phyloP scores from a whole-genome alignment of 805 yeast species.

The Wickerhamomyces bisporus region DNA sequence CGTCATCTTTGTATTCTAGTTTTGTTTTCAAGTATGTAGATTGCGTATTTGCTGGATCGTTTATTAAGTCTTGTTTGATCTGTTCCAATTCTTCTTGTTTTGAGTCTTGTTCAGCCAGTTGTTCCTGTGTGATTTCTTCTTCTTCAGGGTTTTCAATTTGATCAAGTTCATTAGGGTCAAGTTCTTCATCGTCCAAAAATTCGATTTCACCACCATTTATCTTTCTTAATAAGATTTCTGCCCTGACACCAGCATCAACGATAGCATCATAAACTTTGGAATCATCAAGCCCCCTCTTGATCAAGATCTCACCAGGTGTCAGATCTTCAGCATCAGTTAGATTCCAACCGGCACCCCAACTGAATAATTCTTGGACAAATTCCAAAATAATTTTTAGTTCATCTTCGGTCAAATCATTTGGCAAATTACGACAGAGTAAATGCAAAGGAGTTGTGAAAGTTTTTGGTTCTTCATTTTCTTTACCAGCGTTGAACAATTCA shows the following conservation, averaged over 20 bases:
- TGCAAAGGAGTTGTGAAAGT: slow-evolving; percentile 80
- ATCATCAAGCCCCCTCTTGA: slow-evolving; percentile 41
- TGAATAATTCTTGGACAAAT: slow-evolving; percentile 63
- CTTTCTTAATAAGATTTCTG: slow-evolving; percentile 75
- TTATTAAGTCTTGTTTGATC: slow-evolving; percentile 21
- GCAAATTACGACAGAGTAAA: slow-evolving; percentile 51
- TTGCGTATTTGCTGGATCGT: slow-evolving; percentile 63
- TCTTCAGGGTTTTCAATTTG: slow-evolving; percentile 19
- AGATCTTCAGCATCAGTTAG: slow-evolving; percentile 62
- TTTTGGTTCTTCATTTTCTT: slow-evolving; percentile 30
- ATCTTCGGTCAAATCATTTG: slow-evolving; percentile 30
- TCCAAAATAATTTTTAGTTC: slow-evolving; percentile 42
- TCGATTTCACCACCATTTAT: slow-evolving; percentile 59
- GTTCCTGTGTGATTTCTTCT: slow-evolving; percentile 18
- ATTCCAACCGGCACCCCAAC: slow-evolving; percentile 93
- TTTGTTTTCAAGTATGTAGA: slow-evolving; percentile 58
- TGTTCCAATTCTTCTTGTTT: slow-evolving; percentile 12
- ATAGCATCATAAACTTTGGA: slow-evolving; percentile 41
- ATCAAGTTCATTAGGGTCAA: slow-evolving; percentile 23
- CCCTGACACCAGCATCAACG: slow-evolving; percentile 86
- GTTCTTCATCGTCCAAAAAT: slow-evolving; percentile 38
- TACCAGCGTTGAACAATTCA: slow-evolving; percentile 44
- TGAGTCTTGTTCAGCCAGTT: slow-evolving; percentile 13
- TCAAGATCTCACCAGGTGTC: slow-evolving; percentile 82
- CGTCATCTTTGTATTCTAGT: slow-evolving; percentile 60